phyloP scores from a whole-genome alignment of 2,329 filamentous ascomycete species.

The Laburnicola sp. region DNA sequence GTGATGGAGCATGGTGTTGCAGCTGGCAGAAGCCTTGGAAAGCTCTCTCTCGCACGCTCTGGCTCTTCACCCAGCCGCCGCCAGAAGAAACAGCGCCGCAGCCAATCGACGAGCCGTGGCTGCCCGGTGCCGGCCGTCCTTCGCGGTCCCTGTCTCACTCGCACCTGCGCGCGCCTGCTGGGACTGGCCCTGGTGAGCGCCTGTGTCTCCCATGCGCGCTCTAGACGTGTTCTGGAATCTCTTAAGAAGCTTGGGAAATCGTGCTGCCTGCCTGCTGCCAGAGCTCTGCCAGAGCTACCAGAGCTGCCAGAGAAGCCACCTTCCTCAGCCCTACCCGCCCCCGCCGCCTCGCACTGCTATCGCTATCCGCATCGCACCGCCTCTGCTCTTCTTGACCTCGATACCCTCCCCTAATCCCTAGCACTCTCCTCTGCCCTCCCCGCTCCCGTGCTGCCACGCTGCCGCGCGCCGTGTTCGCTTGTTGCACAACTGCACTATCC shows the following conservation, averaged over 20 bases:
- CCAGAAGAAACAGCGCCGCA: neutral
- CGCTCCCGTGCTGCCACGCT: neutral
- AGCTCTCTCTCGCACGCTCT: too few species aligned
- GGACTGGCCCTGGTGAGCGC: too few species aligned
- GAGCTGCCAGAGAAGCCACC: too few species aligned
- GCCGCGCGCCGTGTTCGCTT: constrained; percentile 33
- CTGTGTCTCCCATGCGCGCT: constrained; percentile 11
- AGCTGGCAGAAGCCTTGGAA: neutral
- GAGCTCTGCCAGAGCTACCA: too few species aligned
- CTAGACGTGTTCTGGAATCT: constrained; percentile 32
- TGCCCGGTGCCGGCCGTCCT: constrained; percentile 1
- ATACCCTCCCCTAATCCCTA: too few species aligned
- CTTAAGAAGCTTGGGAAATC: constrained; percentile 24
- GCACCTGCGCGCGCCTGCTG: neutral
- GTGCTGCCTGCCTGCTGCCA: constrained; percentile 17
- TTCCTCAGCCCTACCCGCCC: too few species aligned
- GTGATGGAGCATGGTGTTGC: neutral
- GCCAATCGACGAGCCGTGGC: constrained; percentile 5
- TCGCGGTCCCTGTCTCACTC: constrained; percentile 8
- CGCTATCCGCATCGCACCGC: too few species aligned
- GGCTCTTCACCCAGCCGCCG: neutral
- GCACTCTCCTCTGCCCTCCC: constrained; percentile 1
- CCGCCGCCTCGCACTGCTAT: too few species aligned
- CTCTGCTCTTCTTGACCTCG: too few species aligned
- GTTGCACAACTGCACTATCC: constrained; percentile 39